Base-by-base conservation (phyloP, 2,329 filamentous ascomycete species). In the Sporothrix pseudoabietina region DNA sequence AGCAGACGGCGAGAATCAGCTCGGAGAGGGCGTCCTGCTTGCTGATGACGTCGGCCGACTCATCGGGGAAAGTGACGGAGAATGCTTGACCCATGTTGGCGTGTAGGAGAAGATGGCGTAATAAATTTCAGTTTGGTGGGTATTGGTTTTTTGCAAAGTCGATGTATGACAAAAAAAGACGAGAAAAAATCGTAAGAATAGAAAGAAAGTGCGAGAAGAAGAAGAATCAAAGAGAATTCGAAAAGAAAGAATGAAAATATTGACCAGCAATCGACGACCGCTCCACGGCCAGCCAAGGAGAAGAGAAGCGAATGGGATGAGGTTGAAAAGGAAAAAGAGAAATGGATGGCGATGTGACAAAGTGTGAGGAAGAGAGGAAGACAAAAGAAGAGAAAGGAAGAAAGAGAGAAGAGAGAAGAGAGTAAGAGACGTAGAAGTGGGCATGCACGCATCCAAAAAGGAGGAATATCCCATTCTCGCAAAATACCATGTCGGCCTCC, bases 181-280 rank as follows among this genome's bases (percentile, higher is more conserved):
- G 35, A 7, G 63, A 69, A 44, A 59, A 16, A 41, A 30, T 3
- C 3, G 30, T 26, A 39, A 26, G 22, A 52, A 32, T 26, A 52
- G 16, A 12, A 6, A 44, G 1, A 66, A 44, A 47, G 39, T 30
- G 26, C 26, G 26, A 5, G 59, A 68, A n/a, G 41, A 59, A 30
- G 63, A 74, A 52, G 49, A 65, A 52, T 26, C 8, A 69, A 70
- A 41, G 19, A 19, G 5, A 55, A 73, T 1, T n/a, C 49, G 30
- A 49, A n/a, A 72, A 71, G 30, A 49, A 55, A 69, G 41, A 9
- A 54, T 30, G 35, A 26, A 35, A 59, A 47, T 68, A 74, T 76
- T 75, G 75, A 73, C 75, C 75, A 76, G 75, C 75, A 76, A 76
- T 71, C 57, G 66, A 71, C 54, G 68, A 75, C 74, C 75, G 74